Percentiles rank a stretch among this genome's conserved stretches.
Conservation (phyloP, 2,329 filamentous ascomycete genomes). For the Neocucurbitaria cava region DNA sequence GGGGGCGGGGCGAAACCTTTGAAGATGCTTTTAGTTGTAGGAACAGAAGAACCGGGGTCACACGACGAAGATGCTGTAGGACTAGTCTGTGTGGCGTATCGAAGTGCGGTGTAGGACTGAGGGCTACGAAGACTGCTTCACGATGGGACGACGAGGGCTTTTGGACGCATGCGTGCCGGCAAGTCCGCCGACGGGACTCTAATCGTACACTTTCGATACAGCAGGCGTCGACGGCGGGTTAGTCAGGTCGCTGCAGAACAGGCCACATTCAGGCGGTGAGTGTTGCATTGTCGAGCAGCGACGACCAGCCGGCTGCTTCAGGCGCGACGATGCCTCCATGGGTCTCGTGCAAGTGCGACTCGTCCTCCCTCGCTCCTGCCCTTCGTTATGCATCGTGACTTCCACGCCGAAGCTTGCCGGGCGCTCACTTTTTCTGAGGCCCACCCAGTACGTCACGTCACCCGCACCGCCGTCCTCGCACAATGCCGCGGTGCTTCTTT, state of each 20-base stretch:
- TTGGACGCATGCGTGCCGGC: conserved; percentile 9
- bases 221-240: conserved; percentile 14
- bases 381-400: conserved; percentile 3
- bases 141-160: conserved; percentile 2
- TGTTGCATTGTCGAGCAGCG: conserved; percentile 11
- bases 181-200: conserved; percentile 16
- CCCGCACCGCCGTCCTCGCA: neutral
- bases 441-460: neutral
- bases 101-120: conserved; percentile 2
- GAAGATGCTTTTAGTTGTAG: conserved; percentile 17
- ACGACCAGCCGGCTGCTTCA: neutral
- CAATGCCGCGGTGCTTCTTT: neutral
- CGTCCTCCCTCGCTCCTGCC: conserved; percentile 1
- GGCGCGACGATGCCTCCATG: conserved; percentile 5
- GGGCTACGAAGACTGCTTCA: conserved; percentile 4
- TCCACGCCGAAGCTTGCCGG: conserved; percentile 6
- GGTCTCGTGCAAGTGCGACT: conserved; percentile 7
- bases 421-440: neutral
- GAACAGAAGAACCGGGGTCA: conserved; percentile 14
- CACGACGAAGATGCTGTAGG: conserved; percentile 16
- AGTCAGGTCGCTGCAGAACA: conserved; percentile 8
- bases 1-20: conserved; percentile 24
- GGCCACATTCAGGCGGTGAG: conserved; percentile 17
- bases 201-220: conserved; percentile 2
- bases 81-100: conserved; percentile 12